These are phyloP conservation scores for Lonicera japonica DNA, from an alignment of 129 eudicot genomes.

Conservation along the genomic window DNA sequence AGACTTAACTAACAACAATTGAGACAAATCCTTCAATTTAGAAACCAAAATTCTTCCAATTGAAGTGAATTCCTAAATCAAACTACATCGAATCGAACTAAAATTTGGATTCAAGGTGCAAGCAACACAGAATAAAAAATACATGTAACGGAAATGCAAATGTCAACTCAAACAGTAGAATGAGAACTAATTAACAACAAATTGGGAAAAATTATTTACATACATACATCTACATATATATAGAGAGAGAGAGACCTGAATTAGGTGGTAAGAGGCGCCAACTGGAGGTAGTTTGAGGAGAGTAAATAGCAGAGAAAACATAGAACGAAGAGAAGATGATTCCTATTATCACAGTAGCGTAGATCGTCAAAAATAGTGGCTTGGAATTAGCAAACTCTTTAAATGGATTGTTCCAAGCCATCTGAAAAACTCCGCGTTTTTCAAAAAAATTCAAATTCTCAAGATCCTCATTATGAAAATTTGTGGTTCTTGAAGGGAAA, in stretches of 20 bases:
- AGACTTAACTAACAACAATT: too few relatives aligned
- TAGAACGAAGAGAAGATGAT: slow-evolving; percentile 64
- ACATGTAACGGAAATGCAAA: not conserved
- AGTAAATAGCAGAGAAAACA: slow-evolving; percentile 81
- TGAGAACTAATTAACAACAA: not conserved
- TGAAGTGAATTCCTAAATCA: not conserved
- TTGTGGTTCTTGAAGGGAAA: too few relatives aligned
- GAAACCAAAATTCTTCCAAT: not conserved
- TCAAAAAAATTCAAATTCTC: slow-evolving; percentile 16
- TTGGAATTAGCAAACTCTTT: slow-evolving; percentile 59
- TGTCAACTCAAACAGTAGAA: not conserved
- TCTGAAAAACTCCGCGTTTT: slow-evolving; percentile 3
- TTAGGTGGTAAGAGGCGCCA: slow-evolving; percentile 35
- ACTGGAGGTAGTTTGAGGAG: slow-evolving; percentile 35
- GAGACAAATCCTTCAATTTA: not conserved
- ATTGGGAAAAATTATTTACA: not conserved
- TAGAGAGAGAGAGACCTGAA: too few relatives aligned
- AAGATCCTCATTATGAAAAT: too few relatives aligned
- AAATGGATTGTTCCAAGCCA: slow-evolving; percentile 67
- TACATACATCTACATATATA: not conserved
- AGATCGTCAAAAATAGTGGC: slow-evolving; percentile 86
- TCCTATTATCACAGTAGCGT: slow-evolving; percentile 70
- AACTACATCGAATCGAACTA: not conserved
- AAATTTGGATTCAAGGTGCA: not conserved
- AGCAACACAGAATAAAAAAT: not conserved